phyloP scores from a whole-genome alignment of 2,329 filamentous ascomycete genomes.

The Bipolaris zeicola region DNA sequence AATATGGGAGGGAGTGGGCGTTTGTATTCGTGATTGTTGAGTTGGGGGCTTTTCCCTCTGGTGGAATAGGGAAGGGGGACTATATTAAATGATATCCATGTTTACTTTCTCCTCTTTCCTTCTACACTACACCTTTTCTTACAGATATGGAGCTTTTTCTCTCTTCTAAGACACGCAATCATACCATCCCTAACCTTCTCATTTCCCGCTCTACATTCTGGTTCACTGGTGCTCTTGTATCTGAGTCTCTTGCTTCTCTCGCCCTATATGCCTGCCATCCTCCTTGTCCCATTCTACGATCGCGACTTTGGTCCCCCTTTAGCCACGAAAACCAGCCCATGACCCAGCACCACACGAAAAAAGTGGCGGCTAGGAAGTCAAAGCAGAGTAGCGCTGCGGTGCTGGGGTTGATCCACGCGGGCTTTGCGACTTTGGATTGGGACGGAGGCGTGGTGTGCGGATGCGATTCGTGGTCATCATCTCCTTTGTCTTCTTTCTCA shows the following conservation, averaged over 20 bases:
- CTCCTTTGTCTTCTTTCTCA: too few species aligned
- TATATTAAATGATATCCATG: neutral
- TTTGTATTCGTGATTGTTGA: too few species aligned
- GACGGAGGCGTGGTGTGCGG: neutral
- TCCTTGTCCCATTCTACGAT: neutral
- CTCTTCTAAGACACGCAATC: neutral
- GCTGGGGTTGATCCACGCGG: conserved; percentile 13
- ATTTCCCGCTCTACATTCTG: conserved; percentile 28
- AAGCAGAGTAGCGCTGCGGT: conserved; percentile 26
- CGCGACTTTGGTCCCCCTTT: neutral
- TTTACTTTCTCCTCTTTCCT: neutral
- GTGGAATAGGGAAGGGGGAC: too few species aligned
- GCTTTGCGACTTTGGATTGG: neutral
- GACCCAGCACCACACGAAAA: conserved; percentile 22
- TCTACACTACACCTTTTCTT: neutral
- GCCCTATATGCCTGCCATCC: neutral
- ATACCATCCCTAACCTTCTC: conserved; percentile 33
- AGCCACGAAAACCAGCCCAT: conserved; percentile 15
- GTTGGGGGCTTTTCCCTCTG: too few species aligned
- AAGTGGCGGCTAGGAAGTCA: conserved; percentile 17
- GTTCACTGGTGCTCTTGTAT: conserved; percentile 1
- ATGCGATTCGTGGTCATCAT: too few species aligned
- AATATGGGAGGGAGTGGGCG: too few species aligned
- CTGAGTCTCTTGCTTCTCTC: conserved; percentile 1
- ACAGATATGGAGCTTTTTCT: too few species aligned